Evolutionary conservation across 2,329 filamentous ascomycete species (phyloP), one percentile per base, ranked within the genome.

Genomic region (Bipolaris cookei): DNA sequence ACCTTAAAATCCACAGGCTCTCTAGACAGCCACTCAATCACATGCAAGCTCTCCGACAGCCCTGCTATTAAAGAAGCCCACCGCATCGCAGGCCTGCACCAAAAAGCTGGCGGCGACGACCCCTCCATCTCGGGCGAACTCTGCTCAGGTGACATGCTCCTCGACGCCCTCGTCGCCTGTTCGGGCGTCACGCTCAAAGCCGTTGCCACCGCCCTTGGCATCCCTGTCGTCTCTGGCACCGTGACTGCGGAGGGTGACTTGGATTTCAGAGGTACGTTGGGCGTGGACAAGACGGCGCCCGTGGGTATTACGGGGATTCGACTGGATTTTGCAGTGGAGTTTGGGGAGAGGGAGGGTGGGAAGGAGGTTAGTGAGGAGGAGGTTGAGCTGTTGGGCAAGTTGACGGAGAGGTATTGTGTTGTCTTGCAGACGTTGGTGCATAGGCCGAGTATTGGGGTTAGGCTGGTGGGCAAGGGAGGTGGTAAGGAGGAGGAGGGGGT

Each of bases 371-470:
- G 72, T 3, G 76, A 79, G 42, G 72, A 76, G 11, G 78, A 79
- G 51, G 68, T 82, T 6, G 78, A 79, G 64, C 80, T 75, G 66
- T 55, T 82, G 57, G 77, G 80, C 1, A 78, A 78, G 69, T 60
- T 82, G 71, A 82, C 80, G 45, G 80, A 83, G 72, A 66, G 80
- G 62, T 82, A 82, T 65, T 82, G 81, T 62, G 80, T 82, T 28
- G 72, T 73, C 48, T 37, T 75, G 50, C 72, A 74, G 67, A 73
- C 71, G 38, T 46, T 74, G 56, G 67, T 70, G 2, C 65, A 71
- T 20, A 75, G 74, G 52, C 71, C 71, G 3, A 61, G 56, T n/a
- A 64, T 76, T 51, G 59, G 43, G 16, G 71, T 76, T 0, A 62
- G 59, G 25, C 57, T 73, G 43, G 58, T 63, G 1, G 70, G 71